Evolutionary conservation across 768 basidiomycete species (phyloP), one percentile per base, ranked within the genome.

Genomic region (Mycena maculata): DNA sequence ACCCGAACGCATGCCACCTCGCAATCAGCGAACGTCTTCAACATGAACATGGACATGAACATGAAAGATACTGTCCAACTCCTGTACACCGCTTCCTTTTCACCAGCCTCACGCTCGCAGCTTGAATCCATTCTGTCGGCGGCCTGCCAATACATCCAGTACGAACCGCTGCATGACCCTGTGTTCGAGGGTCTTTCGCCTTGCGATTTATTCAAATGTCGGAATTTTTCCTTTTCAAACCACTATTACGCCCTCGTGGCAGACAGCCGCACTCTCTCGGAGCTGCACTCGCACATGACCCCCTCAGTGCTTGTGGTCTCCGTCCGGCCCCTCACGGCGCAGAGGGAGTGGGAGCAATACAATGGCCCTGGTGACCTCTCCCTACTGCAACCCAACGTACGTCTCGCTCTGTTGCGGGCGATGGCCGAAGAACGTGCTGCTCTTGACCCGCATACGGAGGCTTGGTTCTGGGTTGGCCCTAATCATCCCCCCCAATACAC

Each of bases 291-390:
- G 20, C 39, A 66, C 44, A 25, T 18, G 15, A 10, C 47, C 22
- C 65, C 69, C 10, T 66, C 69, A 5, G n/a, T 70, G 30, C 12
- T 48, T 5, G 65, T 70, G 10, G 50, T 70, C 3, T 67, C 60
- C 0, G 50, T 38, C 2, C 41, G 31, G 0, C 30, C n/a, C 9
- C 41, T 18, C 4, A 60, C 65, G 42, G 44, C 69, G 16, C 42
- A 58, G 56, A 12, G 59, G 15, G 60, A 70, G 47, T 70, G 69
- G 69, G 31, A 53, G 7, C 20, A 13, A n/a, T 67, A 70, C 57
- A 50, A 31, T 0, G 65, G 69, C 11, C 69, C 69, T 8, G 67
- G 61, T 8, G 69, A 70, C 33, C 23, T 70, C 7, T 47, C 60
- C 8, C 25, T 30, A 9, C 30, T 70, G 13, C 12, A 49, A 9